Evolutionary conservation across 768 basidiomycete species (phyloP), one percentile per base, ranked within the genome.

Genomic region (Solioccasus polychromus): DNA sequence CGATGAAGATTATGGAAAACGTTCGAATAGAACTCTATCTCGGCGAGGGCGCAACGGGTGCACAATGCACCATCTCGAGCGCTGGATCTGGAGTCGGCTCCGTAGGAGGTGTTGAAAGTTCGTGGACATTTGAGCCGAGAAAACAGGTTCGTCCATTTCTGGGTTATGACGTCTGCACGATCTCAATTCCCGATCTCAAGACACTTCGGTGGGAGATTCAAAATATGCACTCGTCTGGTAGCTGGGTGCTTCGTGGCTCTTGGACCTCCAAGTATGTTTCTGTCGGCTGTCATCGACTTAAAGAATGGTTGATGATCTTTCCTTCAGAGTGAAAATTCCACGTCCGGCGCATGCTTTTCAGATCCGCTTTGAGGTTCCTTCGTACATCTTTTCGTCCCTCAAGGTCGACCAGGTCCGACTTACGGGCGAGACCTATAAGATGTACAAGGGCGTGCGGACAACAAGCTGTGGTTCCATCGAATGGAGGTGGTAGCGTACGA

Each of bases 391-490:
- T 62, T 91, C 90, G 6, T 76, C 85, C 17, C 70, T 95, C 36
- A 89, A 87, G 57, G 83, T 95, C 4, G 89, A 93, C 48, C 87
- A 92, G 55, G 76, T 95, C 35, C 90, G 83, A 64, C 70, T 90
- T 22, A 82, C 74, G 2, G 83, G 86, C 11, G 90, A 93, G 62
- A 67, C 66, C 10, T 94, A 94, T 66, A 95, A 94, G 66, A 88
- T 88, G 10, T 96, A 88, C 69, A 95, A 94, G 65, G 93, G 93
- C 14, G 85, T 96, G 40, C 72, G 92, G 59, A 80, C 83, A 35
- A 71, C 75, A 30, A 42, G 66, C 7, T 35, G 51, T 41, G 64
- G 64, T n/a, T 56, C 53, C 5, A 40, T 68, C 22, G 64, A 66
- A 35, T 66, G 64, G 66, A 58, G 64, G 35, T 66, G 64, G 64